Evolutionary conservation across 2,329 filamentous ascomycete genomes (phyloP).

Genomic region (Penicillium sp.): DNA sequence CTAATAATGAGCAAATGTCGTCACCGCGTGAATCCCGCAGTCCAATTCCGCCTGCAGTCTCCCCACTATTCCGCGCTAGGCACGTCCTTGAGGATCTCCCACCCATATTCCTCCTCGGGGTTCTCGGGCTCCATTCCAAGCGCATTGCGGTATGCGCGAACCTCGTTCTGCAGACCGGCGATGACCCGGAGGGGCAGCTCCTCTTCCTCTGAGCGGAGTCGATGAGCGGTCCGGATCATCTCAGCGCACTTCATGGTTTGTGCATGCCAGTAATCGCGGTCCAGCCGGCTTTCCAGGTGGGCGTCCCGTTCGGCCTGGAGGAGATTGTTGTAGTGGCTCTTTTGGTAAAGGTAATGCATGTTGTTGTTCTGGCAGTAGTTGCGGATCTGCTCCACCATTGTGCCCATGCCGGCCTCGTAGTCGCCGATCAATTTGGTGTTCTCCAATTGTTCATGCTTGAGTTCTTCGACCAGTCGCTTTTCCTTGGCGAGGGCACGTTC

Average conservation of each 20-base stretch:
- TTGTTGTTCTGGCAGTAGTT: constrained; percentile 52
- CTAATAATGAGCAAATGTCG: constrained; percentile 8
- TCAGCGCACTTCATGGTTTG: constrained; percentile 49
- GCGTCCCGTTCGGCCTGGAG: constrained; percentile 51
- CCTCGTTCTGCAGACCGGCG: constrained; percentile 49
- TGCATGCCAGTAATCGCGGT: constrained; percentile 50
- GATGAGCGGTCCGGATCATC: constrained; percentile 50
- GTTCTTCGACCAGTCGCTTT: constrained; percentile 42
- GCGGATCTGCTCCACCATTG: constrained; percentile 51
- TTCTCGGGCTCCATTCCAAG: constrained; percentile 50
- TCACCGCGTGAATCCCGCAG: constrained; percentile 16
- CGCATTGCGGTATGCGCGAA: constrained; percentile 48
- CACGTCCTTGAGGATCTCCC: constrained; percentile 47
- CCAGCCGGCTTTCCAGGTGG: constrained; percentile 49
- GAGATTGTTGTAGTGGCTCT: constrained; percentile 50
- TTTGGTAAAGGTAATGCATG: constrained; percentile 47
- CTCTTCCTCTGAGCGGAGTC: constrained; percentile 50
- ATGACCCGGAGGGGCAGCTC: constrained; percentile 45
- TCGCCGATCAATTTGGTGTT: constrained; percentile 49
- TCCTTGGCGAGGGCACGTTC: constrained; percentile 49
- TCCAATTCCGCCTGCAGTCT: neutral
- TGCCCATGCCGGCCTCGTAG: constrained; percentile 48
- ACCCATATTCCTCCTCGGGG: constrained; percentile 50
- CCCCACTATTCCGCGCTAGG: constrained; percentile 33
- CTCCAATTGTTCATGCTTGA: constrained; percentile 48